A percentile compares a stretch with the other conserved stretches of the same genome.
Conservation (phyloP, 495 filamentous ascomycete species). For the Hypomontagnella monticulosa region DNA sequence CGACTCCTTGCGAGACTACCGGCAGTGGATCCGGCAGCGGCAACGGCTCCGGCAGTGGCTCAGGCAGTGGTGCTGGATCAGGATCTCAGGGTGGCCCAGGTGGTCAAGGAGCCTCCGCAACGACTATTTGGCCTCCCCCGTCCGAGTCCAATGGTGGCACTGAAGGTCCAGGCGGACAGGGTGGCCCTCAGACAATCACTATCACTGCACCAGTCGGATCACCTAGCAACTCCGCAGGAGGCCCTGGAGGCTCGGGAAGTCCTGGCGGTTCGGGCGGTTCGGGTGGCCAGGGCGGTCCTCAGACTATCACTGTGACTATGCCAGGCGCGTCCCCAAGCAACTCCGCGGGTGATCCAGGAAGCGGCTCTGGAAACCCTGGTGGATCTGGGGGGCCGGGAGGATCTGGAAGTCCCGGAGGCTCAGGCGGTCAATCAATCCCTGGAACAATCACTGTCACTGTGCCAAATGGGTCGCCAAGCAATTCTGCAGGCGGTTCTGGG, state of each 20-base stretch:
- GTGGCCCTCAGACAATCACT: slow-evolving; percentile 34
- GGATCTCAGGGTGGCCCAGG: slow-evolving; percentile 31
- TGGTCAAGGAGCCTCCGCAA: slow-evolving; percentile 30
- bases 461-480: slow-evolving; percentile 20
- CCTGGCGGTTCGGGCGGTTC: slow-evolving; percentile 1
- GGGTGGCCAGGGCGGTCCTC: slow-evolving; percentile 9
- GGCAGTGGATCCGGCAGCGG: slow-evolving; percentile 6
- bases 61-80: slow-evolving; percentile 15
- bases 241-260: slow-evolving; percentile 11
- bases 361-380: slow-evolving; percentile 14
- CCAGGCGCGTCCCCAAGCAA: slow-evolving; percentile 20
- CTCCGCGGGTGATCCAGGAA: slow-evolving; percentile 6
- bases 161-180: slow-evolving; percentile 30
- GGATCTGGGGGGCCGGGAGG: slow-evolving; percentile 6
- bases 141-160: slow-evolving; percentile 18
- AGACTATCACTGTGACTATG: slow-evolving; percentile 30
- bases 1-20: slow-evolving; percentile 35
- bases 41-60: too few species aligned
- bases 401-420: slow-evolving; percentile 5
- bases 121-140: slow-evolving; percentile 34
- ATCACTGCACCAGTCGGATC: slow-evolving; percentile 33
- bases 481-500: slow-evolving; percentile 5
- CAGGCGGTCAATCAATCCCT: slow-evolving; percentile 3
- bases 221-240: slow-evolving; percentile 25
- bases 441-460: slow-evolving; percentile 30